phyloP scores from a whole-genome alignment of 1,139 yeast genomes.

The Diutina rugosa region DNA sequence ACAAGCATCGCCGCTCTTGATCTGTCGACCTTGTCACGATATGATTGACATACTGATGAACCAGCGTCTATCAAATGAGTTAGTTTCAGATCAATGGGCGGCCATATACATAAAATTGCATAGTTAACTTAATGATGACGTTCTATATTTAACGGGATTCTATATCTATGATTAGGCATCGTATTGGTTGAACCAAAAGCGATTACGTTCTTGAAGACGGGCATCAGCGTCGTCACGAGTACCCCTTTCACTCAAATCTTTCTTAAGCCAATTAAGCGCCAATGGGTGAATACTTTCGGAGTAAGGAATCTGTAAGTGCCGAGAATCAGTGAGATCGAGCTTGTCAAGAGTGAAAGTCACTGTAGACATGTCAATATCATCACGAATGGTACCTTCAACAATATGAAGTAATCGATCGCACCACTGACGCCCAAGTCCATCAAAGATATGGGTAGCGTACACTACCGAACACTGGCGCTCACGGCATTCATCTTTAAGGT shows the following conservation, averaged over 20 bases:
- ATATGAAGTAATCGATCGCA: conserved; percentile 79
- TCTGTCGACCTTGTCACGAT: not conserved
- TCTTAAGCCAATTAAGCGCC: conserved; percentile 50
- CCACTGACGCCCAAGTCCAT: conserved; percentile 76
- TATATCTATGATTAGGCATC: conserved; percentile 17
- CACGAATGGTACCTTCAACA: conserved; percentile 42
- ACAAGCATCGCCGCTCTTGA: not conserved
- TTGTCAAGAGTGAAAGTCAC: conserved; percentile 14
- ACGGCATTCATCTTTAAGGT: conserved; percentile 58
- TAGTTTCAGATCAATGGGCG: not conserved
- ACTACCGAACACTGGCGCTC: conserved; percentile 57
- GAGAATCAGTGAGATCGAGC: conserved; percentile 7
- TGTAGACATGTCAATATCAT: conserved; percentile 14
- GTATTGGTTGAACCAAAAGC: not conserved
- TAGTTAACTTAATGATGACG: not conserved
- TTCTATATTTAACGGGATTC: conserved; percentile 7
- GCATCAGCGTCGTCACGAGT: conserved; percentile 27
- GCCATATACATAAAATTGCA: not conserved
- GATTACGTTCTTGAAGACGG: not conserved
- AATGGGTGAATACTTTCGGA: conserved; percentile 56
- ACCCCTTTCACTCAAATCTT: conserved; percentile 42
- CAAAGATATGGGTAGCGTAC: conserved; percentile 95
- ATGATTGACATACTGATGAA: not conserved
- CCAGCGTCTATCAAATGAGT: not conserved
- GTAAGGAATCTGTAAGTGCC: conserved; percentile 21